Conservation (phyloP, 2,329 filamentous ascomycete genomes). For the Verticillium albo-atrum region DNA sequence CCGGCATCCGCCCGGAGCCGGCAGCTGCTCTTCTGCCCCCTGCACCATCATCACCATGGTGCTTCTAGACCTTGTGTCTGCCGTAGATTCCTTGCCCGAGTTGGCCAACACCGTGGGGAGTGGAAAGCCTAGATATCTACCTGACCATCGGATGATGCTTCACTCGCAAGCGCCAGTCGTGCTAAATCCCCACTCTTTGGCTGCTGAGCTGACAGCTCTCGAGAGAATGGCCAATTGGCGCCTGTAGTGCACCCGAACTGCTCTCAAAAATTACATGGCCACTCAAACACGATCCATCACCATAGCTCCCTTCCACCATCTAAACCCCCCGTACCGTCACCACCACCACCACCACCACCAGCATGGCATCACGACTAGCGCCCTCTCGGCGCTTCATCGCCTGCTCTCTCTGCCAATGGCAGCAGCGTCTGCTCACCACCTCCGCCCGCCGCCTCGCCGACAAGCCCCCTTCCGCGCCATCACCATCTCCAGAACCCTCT, state of each 20-base stretch:
- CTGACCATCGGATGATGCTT: too few relatives aligned
- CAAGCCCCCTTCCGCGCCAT: slow-evolving; percentile 14
- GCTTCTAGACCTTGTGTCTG: neutral
- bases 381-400: slow-evolving; percentile 25
- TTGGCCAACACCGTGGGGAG: neutral
- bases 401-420: slow-evolving; percentile 49
- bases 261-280: slow-evolving; percentile 15
- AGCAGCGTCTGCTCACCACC: slow-evolving; percentile 37
- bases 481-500: slow-evolving; percentile 12
- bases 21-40: neutral
- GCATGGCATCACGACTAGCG: neutral
- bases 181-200: too few relatives aligned
- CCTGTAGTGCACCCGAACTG: neutral
- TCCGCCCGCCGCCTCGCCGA: slow-evolving; percentile 32
- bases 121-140: too few relatives aligned
- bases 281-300: slow-evolving; percentile 18
- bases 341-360: neutral
- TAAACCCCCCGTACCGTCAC: neutral
- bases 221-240: neutral
- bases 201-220: too few relatives aligned
- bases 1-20: neutral
- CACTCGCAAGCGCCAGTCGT: too few relatives aligned
- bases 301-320: neutral
- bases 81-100: neutral
- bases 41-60: neutral